These are phyloP conservation scores for Ophiostoma sp. DNA, from an alignment of 2,329 filamentous ascomycete species.

Conservation along the genomic window DNA sequence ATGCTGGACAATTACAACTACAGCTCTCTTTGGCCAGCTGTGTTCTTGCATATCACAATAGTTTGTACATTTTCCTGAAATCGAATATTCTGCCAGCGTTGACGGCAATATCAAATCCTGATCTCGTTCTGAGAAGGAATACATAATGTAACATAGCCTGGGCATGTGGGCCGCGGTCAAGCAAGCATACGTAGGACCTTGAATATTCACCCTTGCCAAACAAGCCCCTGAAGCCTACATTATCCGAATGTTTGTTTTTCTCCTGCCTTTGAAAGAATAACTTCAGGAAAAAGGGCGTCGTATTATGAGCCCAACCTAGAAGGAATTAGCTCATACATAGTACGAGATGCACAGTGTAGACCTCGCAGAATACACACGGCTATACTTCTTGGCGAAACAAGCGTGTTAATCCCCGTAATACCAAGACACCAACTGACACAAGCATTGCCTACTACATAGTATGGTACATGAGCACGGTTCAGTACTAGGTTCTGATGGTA, in stretches of 20 bases:
- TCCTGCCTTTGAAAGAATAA: neutral
- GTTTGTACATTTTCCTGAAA: neutral
- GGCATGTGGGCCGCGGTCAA: neutral
- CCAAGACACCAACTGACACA: neutral
- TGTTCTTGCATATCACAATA: neutral
- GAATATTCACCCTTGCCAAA: neutral
- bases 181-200: neutral
- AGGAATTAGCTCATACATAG: neutral
- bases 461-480: too few relatives aligned
- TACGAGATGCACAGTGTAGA: neutral
- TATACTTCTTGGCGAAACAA: slow-evolving; percentile 11
- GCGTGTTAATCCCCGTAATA: neutral
- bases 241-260: neutral
- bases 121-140: neutral
- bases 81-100: neutral
- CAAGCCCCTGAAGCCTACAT: neutral
- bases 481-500: neutral
- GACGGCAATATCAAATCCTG: neutral
- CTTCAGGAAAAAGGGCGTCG: neutral
- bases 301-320: neutral
- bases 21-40: too few relatives aligned
- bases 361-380: neutral
- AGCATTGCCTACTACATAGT: neutral
- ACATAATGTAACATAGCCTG: neutral
- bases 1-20: too few relatives aligned